Conservation (phyloP, 2,329 filamentous ascomycete species). For the Fonsecaea nubica region DNA sequence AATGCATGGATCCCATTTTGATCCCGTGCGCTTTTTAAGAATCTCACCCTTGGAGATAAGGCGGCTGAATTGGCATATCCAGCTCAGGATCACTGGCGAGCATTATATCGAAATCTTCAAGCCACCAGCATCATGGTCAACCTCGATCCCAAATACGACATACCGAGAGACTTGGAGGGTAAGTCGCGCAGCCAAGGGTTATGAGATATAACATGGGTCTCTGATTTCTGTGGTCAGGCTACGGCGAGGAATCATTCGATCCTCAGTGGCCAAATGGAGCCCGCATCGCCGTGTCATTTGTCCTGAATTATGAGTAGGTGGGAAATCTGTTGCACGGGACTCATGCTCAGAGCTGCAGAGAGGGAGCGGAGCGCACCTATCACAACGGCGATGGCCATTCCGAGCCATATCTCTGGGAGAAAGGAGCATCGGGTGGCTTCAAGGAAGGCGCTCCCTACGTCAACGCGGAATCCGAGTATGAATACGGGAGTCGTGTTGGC, state of each 20-base stretch:
- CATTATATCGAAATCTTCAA: conserved; percentile 1
- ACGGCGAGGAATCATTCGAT: neutral
- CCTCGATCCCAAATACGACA: conserved; percentile 3
- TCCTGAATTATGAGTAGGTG: neutral
- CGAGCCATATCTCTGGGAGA: neutral
- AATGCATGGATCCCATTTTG: neutral
- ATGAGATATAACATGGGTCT: neutral
- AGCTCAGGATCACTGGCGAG: neutral
- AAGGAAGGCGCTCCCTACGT: neutral
- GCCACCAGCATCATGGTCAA: neutral
- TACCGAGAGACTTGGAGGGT: conserved; percentile 1
- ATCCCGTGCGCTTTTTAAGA: neutral
- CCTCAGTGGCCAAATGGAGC: conserved; percentile 49
- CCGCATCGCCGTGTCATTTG: conserved; percentile 45
- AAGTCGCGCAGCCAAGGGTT: neutral
- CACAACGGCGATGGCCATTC: neutral
- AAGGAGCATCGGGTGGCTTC: neutral
- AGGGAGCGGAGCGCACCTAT: conserved; percentile 1
- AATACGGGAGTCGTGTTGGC: neutral
- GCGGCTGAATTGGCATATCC: neutral
- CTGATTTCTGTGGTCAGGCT: neutral
- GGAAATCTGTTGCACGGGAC: neutral
- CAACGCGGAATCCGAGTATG: conserved; percentile 2
- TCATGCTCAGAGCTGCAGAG: neutral
- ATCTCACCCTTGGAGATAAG: neutral